Conservation (phyloP, 257 asterid genomes). For the Striga asiatica region DNA sequence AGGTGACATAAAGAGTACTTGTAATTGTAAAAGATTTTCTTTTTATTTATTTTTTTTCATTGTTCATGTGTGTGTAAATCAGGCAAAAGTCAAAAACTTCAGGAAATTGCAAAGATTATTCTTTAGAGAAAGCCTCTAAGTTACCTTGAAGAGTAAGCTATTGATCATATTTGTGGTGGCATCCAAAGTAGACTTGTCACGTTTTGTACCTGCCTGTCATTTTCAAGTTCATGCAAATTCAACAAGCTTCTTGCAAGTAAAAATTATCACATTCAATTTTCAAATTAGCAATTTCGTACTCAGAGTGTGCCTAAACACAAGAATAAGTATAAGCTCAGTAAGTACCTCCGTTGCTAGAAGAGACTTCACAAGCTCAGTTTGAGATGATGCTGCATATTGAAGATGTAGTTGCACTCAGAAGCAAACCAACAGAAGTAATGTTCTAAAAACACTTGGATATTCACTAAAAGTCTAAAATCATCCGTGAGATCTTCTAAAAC, state of each 20-base stretch:
- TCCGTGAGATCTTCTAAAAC: too few species aligned
- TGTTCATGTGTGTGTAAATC: too few species aligned
- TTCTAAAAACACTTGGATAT: too few species aligned
- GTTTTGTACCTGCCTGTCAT: constrained; percentile 65
- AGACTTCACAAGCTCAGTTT: constrained; percentile 68
- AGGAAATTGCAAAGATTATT: too few species aligned
- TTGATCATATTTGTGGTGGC: constrained; percentile 58
- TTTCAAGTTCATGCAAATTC: constrained; percentile 11
- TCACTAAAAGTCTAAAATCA: too few species aligned
- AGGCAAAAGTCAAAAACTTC: too few species aligned
- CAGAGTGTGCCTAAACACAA: not conserved
- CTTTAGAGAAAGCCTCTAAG: not conserved
- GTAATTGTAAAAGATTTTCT: too few species aligned
- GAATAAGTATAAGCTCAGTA: constrained; percentile 14
- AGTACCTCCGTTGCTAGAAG: constrained; percentile 83
- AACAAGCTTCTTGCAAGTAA: not conserved
- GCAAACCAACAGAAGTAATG: too few species aligned
- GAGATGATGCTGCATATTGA: constrained; percentile 57
- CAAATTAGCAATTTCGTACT: not conserved
- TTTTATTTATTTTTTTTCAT: too few species aligned
- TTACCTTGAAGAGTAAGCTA: constrained; percentile 69
- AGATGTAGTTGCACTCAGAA: not conserved
- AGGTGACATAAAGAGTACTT: too few species aligned
- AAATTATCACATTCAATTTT: not conserved
- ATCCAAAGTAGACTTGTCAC: constrained; percentile 58